These are phyloP conservation scores for Fusarium domesticum DNA, from an alignment of 2,329 filamentous ascomycete genomes.

Conservation along the genomic window DNA sequence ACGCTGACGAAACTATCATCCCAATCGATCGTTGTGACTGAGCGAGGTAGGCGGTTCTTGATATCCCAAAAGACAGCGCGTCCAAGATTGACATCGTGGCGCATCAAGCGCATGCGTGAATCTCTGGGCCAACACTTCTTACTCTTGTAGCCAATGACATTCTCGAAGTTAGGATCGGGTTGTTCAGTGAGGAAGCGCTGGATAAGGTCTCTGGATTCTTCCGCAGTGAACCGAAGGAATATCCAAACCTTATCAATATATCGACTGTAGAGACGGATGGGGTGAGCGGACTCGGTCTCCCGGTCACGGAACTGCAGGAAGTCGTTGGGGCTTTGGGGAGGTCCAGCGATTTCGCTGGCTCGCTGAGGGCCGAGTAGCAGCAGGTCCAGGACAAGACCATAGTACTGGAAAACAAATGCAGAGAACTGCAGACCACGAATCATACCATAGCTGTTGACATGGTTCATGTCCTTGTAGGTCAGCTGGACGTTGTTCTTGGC, in stretches of 20 bases:
- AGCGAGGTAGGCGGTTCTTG: slow-evolving; percentile 92
- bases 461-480: slow-evolving; percentile 99
- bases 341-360: slow-evolving; percentile 96
- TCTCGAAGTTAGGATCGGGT: slow-evolving; percentile 98
- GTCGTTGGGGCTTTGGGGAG: slow-evolving; percentile 90
- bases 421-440: slow-evolving; percentile 98
- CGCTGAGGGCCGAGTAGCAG: slow-evolving; percentile 88
- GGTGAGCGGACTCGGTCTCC: slow-evolving; percentile 87
- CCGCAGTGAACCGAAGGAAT: slow-evolving; percentile 87
- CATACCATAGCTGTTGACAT: slow-evolving; percentile 98
- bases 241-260: slow-evolving; percentile 99
- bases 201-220: slow-evolving; percentile 93
- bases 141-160: slow-evolving; percentile 97
- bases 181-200: slow-evolving; percentile 98
- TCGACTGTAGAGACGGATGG: slow-evolving; percentile 93
- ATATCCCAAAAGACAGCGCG: slow-evolving; percentile 98
- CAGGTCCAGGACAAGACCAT: slow-evolving; percentile 91
- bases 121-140: slow-evolving; percentile 99
- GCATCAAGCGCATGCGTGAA: slow-evolving; percentile 96
- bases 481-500: slow-evolving; percentile 99
- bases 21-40: slow-evolving; percentile 97
- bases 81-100: slow-evolving; percentile 96
- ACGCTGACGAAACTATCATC: slow-evolving; percentile 98
- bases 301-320: slow-evolving; percentile 96
- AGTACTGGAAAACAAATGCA: slow-evolving; percentile 98